Percentiles rank a stretch among this genome's conserved stretches.
Evolutionary conservation across 73 alveolate genomes (phyloP).

Genomic region (Halteria grandinella): DNA sequence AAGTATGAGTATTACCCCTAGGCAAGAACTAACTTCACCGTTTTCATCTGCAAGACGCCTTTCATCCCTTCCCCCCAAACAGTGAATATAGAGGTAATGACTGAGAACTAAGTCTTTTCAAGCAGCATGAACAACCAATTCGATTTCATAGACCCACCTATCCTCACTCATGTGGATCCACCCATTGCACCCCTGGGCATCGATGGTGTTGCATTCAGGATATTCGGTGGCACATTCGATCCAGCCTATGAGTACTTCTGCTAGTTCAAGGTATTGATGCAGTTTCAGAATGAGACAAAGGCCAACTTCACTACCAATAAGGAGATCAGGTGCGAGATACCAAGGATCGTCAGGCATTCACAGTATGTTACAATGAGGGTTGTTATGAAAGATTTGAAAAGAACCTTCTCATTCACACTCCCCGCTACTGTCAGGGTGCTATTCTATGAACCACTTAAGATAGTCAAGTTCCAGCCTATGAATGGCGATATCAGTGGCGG

Average conservation of each 20-base stretch:
- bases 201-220: conserved; percentile 6
- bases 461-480: conserved; percentile 5
- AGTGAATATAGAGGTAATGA: conserved; percentile 19
- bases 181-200: conserved; percentile 3
- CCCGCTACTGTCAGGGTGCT: conserved; percentile 2
- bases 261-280: not conserved
- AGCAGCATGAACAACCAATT: conserved; percentile 3
- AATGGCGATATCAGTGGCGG: conserved; percentile 35
- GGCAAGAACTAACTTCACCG: conserved; percentile 9
- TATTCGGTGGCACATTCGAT: conserved; percentile 14
- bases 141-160: conserved; percentile 32
- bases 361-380: conserved; percentile 14
- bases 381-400: not conserved
- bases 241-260: not conserved
- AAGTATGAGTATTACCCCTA: not conserved
- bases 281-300: not conserved
- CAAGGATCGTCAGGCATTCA: not conserved
- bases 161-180: not conserved
- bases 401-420: conserved; percentile 1
- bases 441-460: conserved; percentile 24
- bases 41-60: conserved; percentile 35
- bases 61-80: conserved; percentile 1
- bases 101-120: conserved; percentile 28
- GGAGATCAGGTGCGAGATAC: not conserved
- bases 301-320: conserved; percentile 3